Evolutionary conservation across 2,329 filamentous ascomycete species (phyloP).

Genomic region (Teratosphaeria epicoccoides): DNA sequence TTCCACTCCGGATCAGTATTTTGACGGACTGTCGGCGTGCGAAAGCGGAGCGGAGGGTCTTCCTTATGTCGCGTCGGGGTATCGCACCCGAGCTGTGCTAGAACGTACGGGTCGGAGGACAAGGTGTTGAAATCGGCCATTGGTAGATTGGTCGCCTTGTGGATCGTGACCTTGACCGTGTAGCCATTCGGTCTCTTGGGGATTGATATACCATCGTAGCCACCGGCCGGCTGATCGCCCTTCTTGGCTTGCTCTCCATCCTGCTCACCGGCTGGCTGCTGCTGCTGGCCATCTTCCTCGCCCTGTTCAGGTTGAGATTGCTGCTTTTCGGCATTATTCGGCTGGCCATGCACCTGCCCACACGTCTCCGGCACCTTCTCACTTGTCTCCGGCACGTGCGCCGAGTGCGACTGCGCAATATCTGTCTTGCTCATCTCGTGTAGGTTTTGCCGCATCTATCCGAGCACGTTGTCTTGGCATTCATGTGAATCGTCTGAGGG

Average conservation of each 20-base stretch:
- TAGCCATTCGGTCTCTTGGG: conserved; percentile 61
- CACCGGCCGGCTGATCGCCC: conserved; percentile 52
- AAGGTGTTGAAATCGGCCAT: conserved; percentile 66
- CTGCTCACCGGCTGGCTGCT: conserved; percentile 1
- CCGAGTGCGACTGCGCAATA: background rate
- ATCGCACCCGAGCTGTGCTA: conserved; percentile 61
- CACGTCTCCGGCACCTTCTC: background rate
- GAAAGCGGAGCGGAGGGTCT: conserved; percentile 62
- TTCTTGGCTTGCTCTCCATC: conserved; percentile 12
- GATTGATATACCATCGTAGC: conserved; percentile 69
- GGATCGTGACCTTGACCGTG: conserved; percentile 75
- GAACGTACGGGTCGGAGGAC: conserved; percentile 74
- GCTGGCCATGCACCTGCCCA: background rate
- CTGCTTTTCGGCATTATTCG: background rate
- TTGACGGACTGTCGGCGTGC: conserved; percentile 65
- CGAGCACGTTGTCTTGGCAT: background rate
- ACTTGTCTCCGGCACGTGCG: background rate
- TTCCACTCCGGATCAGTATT: conserved; percentile 72
- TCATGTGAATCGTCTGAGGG: background rate
- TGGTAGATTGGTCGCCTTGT: conserved; percentile 69
- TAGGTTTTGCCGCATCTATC: background rate
- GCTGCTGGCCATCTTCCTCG: background rate
- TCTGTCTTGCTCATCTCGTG: background rate
- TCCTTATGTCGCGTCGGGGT: conserved; percentile 74
- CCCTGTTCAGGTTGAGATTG: background rate